These are phyloP conservation scores for Volvariella surrecta DNA, from an alignment of 1,284 basidiomycete genomes.

Conservation along the genomic window DNA sequence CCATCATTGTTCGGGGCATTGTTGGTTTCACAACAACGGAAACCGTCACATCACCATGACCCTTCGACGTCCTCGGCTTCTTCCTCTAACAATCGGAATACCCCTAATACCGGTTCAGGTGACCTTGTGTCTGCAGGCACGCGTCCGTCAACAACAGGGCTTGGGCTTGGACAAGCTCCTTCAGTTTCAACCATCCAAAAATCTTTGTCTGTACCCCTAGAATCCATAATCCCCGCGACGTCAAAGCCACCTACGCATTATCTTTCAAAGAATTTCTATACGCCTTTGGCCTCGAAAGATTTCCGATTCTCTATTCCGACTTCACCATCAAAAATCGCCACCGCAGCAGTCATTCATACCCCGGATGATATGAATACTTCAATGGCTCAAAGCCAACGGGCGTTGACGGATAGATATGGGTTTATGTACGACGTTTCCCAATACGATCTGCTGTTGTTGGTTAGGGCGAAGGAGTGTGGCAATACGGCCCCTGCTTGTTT, in stretches of 20 bases:
- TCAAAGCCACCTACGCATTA: constrained; percentile 84
- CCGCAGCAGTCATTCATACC: constrained; percentile 19
- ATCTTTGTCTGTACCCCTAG: constrained; percentile 72
- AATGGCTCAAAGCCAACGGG: not conserved
- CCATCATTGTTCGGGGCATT: constrained; percentile 55
- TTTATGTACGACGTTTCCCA: constrained; percentile 87
- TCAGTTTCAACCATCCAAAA: constrained; percentile 18
- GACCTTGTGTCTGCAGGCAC: no score
- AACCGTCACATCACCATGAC: no score
- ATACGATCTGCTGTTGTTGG: constrained; percentile 73
- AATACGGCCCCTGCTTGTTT: constrained; percentile 77
- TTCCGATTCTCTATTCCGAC: constrained; percentile 51
- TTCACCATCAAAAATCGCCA: constrained; percentile 47
- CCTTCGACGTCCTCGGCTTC: no score
- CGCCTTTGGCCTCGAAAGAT: constrained; percentile 56
- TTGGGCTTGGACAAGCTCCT: no score
- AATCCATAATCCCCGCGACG: constrained; percentile 82
- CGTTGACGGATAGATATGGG: constrained; percentile 86
- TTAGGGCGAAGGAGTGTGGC: constrained; percentile 65
- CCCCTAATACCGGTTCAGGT: no score
- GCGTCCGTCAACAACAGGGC: no score
- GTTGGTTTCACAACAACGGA: constrained; percentile 42
- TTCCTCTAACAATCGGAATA: no score
- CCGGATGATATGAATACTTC: no score
- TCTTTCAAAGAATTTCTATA: constrained; percentile 57